Evolutionary conservation across 192 early-diverging fungal genomes (phyloP), one percentile per base, ranked within the genome.

Genomic region (Backusella sp.): DNA sequence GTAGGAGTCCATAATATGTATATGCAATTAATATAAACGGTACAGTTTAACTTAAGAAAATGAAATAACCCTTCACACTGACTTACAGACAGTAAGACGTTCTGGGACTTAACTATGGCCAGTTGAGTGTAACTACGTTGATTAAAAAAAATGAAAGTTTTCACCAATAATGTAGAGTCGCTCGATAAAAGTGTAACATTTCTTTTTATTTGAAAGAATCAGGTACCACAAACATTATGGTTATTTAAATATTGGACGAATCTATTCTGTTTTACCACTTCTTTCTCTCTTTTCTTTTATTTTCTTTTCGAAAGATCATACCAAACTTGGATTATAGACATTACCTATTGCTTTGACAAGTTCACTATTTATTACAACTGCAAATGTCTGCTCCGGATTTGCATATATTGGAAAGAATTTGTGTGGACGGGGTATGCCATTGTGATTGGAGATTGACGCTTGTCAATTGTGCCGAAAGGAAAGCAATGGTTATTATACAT

Each of bases 361-460:
- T 12, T 62, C 56, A 23, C 21, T 28, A 26, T 28, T 49, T 4
- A 49, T 19, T 62, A 62, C 8, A 62, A 12, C 56, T 62, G 4
- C 56, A 62, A 41, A 69, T 69, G 68, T 39, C 35, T 30, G 17
- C 19, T 12, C 32, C 41, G 7, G 49, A 69, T 76, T 19, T 41
- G 6, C 32, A 59, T n/a, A 66, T n/a, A n/a, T 34, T 77, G 32
- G 65, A 32, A 28, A 21, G 37, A 12, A 28, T 72, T 39, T 80
- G 75, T 72, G 36, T 73, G 5, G 75, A 72, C 9, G 36, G 37
- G 11, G 28, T 72, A 46, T 76, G 74, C 21, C 74, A 80, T 19
- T 76, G 75, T 68, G 79, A 80, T 73, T 80, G 79, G 79, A 70
- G 79, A 26, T 41, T 80, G 17, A 76, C 79, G 44, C 49, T 80